These are phyloP conservation scores for Pichia rugopelliculosa DNA, from an alignment of 805 yeast genomes.

Conservation along the genomic window DNA sequence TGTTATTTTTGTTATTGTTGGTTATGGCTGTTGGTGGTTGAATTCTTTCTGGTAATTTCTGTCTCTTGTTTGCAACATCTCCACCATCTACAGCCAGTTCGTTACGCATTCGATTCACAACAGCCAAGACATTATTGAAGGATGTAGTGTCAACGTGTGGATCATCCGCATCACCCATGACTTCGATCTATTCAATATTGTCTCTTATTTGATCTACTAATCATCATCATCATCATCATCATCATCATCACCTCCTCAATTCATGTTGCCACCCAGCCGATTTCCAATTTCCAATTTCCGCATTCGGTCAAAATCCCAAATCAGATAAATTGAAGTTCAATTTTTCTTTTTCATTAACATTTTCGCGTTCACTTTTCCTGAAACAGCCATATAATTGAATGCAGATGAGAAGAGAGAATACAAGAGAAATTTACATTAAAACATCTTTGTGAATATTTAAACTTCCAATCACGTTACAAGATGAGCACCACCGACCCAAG, in stretches of 20 bases:
- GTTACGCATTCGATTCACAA: neutral
- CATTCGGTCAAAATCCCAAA: neutral
- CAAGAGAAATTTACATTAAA: neutral
- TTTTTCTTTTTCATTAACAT: no score
- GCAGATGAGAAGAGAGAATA: neutral
- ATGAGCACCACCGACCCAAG: neutral
- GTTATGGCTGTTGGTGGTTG: neutral
- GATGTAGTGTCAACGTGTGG: neutral
- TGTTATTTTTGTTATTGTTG: neutral
- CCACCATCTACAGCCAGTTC: neutral
- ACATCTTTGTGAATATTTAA: neutral
- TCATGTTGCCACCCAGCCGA: neutral
- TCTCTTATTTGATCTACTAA: no score
- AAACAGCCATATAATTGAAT: conserved; percentile 3
- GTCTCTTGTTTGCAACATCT: conserved; percentile 3
- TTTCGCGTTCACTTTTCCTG: conserved; percentile 1
- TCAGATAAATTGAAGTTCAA: no score
- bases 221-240: neutral
- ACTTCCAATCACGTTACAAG: neutral
- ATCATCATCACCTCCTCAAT: no score
- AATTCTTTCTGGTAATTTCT: neutral
- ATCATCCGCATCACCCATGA: neutral
- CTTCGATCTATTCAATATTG: neutral
- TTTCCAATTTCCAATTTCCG: no score
- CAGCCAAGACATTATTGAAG: neutral